These are phyloP conservation scores for Sporothrix inflata DNA, from an alignment of 2,329 filamentous ascomycete genomes.

Conservation along the genomic window DNA sequence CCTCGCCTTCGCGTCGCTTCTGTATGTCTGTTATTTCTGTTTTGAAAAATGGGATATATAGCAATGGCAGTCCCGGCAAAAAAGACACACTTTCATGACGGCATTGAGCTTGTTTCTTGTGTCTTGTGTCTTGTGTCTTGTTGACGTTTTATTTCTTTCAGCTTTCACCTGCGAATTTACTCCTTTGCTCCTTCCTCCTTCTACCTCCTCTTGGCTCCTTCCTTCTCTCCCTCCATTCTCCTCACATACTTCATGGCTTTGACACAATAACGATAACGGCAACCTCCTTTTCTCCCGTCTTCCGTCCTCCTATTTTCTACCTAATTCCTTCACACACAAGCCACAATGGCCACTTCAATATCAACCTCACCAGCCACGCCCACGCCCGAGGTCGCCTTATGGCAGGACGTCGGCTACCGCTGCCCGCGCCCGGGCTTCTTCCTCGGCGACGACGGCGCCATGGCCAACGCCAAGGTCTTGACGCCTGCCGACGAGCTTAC, in stretches of 20 bases:
- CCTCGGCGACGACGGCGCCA: conserved; percentile 32
- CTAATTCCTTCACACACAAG: background rate
- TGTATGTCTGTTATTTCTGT: background rate
- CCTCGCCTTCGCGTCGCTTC: background rate
- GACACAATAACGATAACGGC: background rate
- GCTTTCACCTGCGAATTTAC: background rate
- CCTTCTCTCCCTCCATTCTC: background rate
- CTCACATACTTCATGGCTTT: conserved; percentile 1
- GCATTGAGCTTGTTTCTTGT: conserved; percentile 9
- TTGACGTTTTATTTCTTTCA: background rate
- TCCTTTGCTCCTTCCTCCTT: background rate
- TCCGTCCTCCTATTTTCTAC: background rate
- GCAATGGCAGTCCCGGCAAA: background rate
- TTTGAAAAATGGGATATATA: conserved; percentile 10
- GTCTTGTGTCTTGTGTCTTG: conserved; percentile 1
- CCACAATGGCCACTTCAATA: conserved; percentile 7
- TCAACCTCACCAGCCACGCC: background rate
- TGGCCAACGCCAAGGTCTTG: conserved; percentile 28
- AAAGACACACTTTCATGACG: background rate
- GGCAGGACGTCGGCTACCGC: conserved; percentile 32
- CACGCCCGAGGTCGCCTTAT: conserved; percentile 22
- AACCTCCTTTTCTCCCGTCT: background rate
- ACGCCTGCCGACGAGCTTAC: conserved; percentile 4
- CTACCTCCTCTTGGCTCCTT: background rate
- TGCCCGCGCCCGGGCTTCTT: conserved; percentile 34